Base-by-base conservation (phyloP, 2,329 filamentous ascomycete species). In the Fusarium tuaranense region DNA sequence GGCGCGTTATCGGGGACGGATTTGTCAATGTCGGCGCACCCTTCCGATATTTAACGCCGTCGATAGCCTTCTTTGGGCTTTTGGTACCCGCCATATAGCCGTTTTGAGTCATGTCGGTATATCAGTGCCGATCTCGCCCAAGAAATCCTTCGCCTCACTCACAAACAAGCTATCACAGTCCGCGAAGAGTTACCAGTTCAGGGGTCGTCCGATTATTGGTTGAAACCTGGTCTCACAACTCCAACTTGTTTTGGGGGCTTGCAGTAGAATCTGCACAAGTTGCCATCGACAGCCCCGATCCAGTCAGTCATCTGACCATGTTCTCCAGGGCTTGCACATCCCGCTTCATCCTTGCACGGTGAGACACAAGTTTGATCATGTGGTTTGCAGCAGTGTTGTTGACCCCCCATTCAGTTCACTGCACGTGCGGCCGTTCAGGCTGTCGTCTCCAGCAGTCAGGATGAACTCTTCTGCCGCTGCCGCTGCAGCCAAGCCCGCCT, bases 401-500 rank as follows among this genome's bases (percentile, higher is more conserved):
- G 63, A 18, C 72, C 8, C 18, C 12, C 12, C 14, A 58, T 20
- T 1, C 7, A n/a, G 16, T 10, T 18, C 22, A 30, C 22, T 44
- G 2, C 22, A 44, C 13, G 46, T n/a, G 20, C 57, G 1, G 9
- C 16, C 25, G n/a, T 48, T 7, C 5, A 59, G 16, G 12, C 16
- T 36, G 30, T 27, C 59, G 6, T 13, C 41, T 18, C 66, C 58
- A 2, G 46, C 30, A 30, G 25, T 64, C 1, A 67, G 76, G 57
- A 58, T 69, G 59, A 77, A 51, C 36, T 76, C 68, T 10, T 70
- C 74, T 32, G 32, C 48, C 3, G 66, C 67, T n/a, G 63, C 70
- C 12, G 55, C 59, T 13, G 59, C 69, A 46, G 68, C 63, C 13
- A 74, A 69, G n/a, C 59, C 69, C 7, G 57, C 63, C 70, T 81